These are phyloP conservation scores for Beauveria sp. DNA, from an alignment of 2,329 filamentous ascomycete genomes.

Conservation along the genomic window DNA sequence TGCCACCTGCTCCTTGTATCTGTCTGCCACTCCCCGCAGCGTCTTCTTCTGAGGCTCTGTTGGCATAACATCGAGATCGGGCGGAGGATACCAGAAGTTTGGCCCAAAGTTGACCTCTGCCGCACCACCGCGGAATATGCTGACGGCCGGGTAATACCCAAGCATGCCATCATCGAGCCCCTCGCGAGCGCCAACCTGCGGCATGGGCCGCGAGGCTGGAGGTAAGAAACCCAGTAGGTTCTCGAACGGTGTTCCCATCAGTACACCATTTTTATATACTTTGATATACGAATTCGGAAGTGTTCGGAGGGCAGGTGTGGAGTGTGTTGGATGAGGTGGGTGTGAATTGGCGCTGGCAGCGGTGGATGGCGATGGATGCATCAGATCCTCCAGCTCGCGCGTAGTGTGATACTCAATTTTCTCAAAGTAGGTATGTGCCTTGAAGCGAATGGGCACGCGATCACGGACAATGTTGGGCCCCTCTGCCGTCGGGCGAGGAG, in stretches of 20 bases:
- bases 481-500: conserved; percentile 45
- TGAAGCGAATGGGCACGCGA: conserved; percentile 89
- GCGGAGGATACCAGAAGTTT: conserved; percentile 82
- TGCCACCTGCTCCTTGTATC: conserved; percentile 87
- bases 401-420: conserved; percentile 81
- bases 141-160: conserved; percentile 91
- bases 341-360: conserved; percentile 42
- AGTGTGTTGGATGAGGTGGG: conserved; percentile 64
- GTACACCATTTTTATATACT: conserved; percentile 85
- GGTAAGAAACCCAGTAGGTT: conserved; percentile 86
- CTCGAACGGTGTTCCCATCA: conserved; percentile 81
- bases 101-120: conserved; percentile 93
- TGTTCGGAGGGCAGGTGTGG: conserved; percentile 68
- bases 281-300: conserved; percentile 80
- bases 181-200: conserved; percentile 68
- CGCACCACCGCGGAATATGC: conserved; percentile 83
- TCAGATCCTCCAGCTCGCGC: conserved; percentile 79
- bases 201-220: conserved; percentile 69
- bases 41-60: conserved; percentile 19
- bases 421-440: conserved; percentile 89
- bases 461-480: conserved; percentile 83
- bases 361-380: conserved; percentile 56
- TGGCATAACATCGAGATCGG: conserved; percentile 40
- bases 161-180: conserved; percentile 91
- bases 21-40: conserved; percentile 60